These are phyloP conservation scores for Fusarium mundagurra DNA, from an alignment of 2,329 filamentous ascomycete species.

Conservation along the genomic window DNA sequence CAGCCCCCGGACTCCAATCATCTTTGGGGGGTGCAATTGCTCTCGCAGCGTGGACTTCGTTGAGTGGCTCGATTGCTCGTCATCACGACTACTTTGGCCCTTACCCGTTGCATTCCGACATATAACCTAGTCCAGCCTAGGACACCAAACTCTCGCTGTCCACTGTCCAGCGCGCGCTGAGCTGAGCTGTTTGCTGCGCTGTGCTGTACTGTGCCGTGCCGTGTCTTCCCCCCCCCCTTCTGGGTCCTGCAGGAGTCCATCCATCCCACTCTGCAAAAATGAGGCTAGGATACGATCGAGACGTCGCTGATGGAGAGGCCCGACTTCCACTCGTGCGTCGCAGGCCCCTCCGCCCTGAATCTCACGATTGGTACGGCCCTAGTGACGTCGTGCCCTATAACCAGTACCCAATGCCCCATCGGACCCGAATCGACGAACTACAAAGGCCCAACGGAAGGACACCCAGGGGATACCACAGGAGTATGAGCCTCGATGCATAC, in stretches of 20 bases:
- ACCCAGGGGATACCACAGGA: conserved; percentile 41
- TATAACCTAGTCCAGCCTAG: conserved; percentile 34
- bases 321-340: conserved; percentile 43
- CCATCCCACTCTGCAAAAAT: conserved; percentile 40
- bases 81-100: conserved; percentile 33
- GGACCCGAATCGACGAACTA: conserved; percentile 43
- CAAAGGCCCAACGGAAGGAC: conserved; percentile 47
- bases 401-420: conserved; percentile 43
- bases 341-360: conserved; percentile 39
- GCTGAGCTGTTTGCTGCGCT: conserved; percentile 37
- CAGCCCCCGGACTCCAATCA: conserved; percentile 44
- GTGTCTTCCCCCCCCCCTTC: conserved; percentile 11
- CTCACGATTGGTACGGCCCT: conserved; percentile 42
- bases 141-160: conserved; percentile 14
- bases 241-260: conserved; percentile 28
- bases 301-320: conserved; percentile 42
- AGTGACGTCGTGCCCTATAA: conserved; percentile 41
- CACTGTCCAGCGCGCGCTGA: not conserved
- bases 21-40: conserved; percentile 38
- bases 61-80: conserved; percentile 40
- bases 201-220: conserved; percentile 43
- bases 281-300: conserved; percentile 47
- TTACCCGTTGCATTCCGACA: conserved; percentile 24
- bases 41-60: conserved; percentile 44
- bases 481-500: conserved; percentile 44